phyloP scores from a whole-genome alignment of 2,329 filamentous ascomycete genomes.

The Trichoderma sp. region DNA sequence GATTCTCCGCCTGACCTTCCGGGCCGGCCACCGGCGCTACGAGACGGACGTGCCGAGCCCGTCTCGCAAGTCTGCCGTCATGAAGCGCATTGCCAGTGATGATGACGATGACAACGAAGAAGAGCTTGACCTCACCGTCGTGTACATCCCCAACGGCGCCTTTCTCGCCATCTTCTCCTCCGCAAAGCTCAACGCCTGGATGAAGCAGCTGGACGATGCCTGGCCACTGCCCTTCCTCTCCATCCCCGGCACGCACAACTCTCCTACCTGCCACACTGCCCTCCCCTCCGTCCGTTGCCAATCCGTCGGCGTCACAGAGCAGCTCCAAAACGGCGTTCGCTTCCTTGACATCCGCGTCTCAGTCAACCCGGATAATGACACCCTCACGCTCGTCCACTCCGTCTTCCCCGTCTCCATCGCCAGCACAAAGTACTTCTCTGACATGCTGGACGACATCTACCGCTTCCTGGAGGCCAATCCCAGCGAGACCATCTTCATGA shows the following conservation, averaged over 20 bases:
- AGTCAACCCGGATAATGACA: conserved; percentile 58
- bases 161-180: conserved; percentile 71
- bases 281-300: conserved; percentile 94
- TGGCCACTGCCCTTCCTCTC: conserved; percentile 79
- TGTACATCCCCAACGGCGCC: conserved; percentile 63
- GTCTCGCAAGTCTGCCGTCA: conserved; percentile 60
- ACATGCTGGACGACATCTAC: conserved; percentile 72
- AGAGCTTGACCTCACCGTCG: conserved; percentile 64
- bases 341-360: conserved; percentile 89
- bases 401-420: conserved; percentile 87
- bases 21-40: conserved; percentile 59
- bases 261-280: conserved; percentile 80
- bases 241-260: conserved; percentile 96
- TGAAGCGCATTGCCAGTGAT: conserved; percentile 53
- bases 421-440: conserved; percentile 76
- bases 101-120: conserved; percentile 45
- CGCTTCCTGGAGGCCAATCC: conserved; percentile 77
- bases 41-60: conserved; percentile 72
- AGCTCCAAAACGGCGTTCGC: conserved; percentile 87
- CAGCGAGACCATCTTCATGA: conserved; percentile 81
- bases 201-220: conserved; percentile 72
- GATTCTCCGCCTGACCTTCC: conserved; percentile 74
- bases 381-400: conserved; percentile 82
- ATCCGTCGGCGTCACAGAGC: conserved; percentile 72
- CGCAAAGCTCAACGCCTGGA: conserved; percentile 74